These are phyloP conservation scores for Fremontodendron californicum DNA, from an alignment of 345 rosid genomes.

Conservation along the genomic window DNA sequence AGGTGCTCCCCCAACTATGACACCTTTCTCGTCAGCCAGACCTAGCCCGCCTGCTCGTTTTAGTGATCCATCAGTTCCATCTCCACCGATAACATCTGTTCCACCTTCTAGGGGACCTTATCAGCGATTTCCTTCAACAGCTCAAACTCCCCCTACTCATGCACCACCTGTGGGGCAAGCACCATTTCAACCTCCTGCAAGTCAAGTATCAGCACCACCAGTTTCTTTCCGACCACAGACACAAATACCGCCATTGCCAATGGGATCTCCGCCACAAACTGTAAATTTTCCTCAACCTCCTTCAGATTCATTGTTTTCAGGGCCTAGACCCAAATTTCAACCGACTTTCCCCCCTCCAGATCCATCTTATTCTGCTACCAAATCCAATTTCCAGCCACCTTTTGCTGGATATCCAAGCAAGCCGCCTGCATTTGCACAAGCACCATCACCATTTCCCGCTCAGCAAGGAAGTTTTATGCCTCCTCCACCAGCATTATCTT, in stretches of 20 bases:
- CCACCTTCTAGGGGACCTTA: slow-evolving; percentile 50
- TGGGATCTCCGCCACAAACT: slow-evolving; percentile 58
- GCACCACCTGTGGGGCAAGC: slow-evolving; percentile 48
- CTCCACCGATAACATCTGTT: slow-evolving; percentile 44
- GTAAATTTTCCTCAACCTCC: slow-evolving; percentile 36
- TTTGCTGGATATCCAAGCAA: slow-evolving; percentile 59
- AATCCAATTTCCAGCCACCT: slow-evolving; percentile 40
- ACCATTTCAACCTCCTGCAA: slow-evolving; percentile 47
- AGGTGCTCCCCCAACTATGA: slow-evolving; percentile 36
- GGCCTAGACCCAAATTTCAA: slow-evolving; percentile 48
- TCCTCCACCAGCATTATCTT: slow-evolving; percentile 33
- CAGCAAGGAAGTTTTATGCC: slow-evolving; percentile 49
- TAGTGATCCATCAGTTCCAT: slow-evolving; percentile 23
- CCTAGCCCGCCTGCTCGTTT: slow-evolving; percentile 26
- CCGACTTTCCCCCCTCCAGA: slow-evolving; percentile 37
- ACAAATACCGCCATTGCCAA: slow-evolving; percentile 42
- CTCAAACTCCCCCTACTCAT: slow-evolving; percentile 43
- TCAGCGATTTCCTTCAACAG: slow-evolving; percentile 39
- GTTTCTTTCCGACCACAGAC: slow-evolving; percentile 48
- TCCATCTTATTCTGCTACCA: slow-evolving; percentile 35
- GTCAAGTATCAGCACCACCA: slow-evolving; percentile 43
- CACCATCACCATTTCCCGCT: slow-evolving; percentile 48
- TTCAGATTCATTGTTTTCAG: slow-evolving; percentile 29
- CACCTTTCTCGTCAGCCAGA: slow-evolving; percentile 44
- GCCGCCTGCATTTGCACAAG: slow-evolving; percentile 43